Evolutionary conservation across 2,329 filamentous ascomycete genomes (phyloP), one percentile per base, ranked within the genome.

Genomic region (Zymoseptoria tritici): DNA sequence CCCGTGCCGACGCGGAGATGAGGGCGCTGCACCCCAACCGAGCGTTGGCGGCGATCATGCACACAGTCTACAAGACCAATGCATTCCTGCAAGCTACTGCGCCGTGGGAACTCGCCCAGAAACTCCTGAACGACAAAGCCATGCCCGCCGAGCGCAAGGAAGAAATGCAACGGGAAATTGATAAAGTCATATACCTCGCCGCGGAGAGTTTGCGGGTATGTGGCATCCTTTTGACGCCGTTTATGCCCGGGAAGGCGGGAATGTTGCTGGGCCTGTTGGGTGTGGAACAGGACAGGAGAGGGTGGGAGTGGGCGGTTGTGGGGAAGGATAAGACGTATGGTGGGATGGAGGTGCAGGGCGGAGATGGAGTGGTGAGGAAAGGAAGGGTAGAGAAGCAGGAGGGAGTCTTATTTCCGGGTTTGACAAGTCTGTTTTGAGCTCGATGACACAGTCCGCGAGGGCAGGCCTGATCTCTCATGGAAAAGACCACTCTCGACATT

Each of bases 221-320:
- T 0, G 90, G 87, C 13, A 96, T 99, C 66, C 78, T 97, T 53
- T 78, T 99, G 52, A 92, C 96, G 73, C 91, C 94, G 1, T 90
- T 92, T 70, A 96, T 99, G 82, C 94, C 94, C 0, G 80, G 78
- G 49, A 96, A 95, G 74, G 83, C 90, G 53, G 75, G 76, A 9
- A 77, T 84, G 65, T 75, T 97, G 31, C 81, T 99, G 0, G 88
- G 96, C 71, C 82, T 87, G 68, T 78, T 99, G 8, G 87, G 89
- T 1, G 91, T 99, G 4, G 76, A 78, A 2, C 72, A 78, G 8
- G 79, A 82, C 9, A 83, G 82, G 56, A 81, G 93, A 59, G 82
- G 78, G 0, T 82, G 91, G 61, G 77, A 81, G 19, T 82, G 85
- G 71, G 87, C 90, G 4, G 71, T 66, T 24, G 76, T 86, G 26